A percentile compares a stretch with the other conserved stretches of the same genome.
Evolutionary conservation across 164 flowering plant species (phyloP).

Genomic region (Protea cynaroides): DNA sequence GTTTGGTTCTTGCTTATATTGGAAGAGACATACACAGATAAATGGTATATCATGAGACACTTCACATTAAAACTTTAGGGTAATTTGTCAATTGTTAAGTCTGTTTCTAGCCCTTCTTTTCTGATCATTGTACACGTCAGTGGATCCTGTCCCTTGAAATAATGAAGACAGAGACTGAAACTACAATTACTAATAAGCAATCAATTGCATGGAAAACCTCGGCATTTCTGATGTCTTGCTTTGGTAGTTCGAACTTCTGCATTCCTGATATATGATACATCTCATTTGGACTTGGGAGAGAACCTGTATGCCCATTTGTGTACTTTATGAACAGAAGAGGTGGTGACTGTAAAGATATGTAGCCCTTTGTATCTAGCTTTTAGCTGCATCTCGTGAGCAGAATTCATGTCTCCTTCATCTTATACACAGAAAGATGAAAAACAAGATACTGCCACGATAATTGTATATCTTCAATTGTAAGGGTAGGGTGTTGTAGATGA

Average conservation of each 20-base stretch:
- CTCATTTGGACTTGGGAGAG: conserved; percentile 59
- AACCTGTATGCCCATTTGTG: conserved; percentile 49
- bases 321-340: conserved; percentile 49
- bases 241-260: conserved; percentile 89
- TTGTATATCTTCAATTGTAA: too few relatives aligned
- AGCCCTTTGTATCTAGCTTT: conserved; percentile 93
- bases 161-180: conserved; percentile 2
- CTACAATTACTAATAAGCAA: too few relatives aligned
- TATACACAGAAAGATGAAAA: too few relatives aligned
- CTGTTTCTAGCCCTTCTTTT: not conserved
- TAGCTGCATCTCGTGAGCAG: too few relatives aligned
- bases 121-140: not conserved
- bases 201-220: conserved; percentile 78
- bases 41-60: not conserved
- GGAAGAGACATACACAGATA: not conserved
- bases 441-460: too few relatives aligned
- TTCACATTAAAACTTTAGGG: not conserved
- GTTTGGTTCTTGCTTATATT: too few relatives aligned
- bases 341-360: conserved; percentile 86
- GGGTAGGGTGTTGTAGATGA: too few relatives aligned
- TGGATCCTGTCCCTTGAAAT: not conserved
- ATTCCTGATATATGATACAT: conserved; percentile 82
- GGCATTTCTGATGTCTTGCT: conserved; percentile 66
- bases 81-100: too few relatives aligned
- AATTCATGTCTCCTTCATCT: too few relatives aligned